Percentiles rank a stretch among this genome's conserved stretches.
phyloP scores from a whole-genome alignment of 257 asterid species.

The Solanum clarkiae region DNA sequence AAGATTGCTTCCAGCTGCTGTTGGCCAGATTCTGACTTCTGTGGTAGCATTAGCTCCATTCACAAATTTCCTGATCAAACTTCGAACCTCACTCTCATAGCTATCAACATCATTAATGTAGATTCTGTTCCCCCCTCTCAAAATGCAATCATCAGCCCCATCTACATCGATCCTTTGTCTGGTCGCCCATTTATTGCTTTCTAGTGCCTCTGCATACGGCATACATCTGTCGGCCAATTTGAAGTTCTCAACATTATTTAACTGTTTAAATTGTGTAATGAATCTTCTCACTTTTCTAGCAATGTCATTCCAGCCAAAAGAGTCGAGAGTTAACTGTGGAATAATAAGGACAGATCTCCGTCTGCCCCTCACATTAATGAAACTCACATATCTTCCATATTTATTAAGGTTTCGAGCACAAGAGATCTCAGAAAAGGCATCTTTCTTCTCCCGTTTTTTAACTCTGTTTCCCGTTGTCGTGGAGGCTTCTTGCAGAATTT shows the following conservation, averaged over 20 bases:
- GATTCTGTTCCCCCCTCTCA: neutral
- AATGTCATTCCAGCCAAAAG: neutral
- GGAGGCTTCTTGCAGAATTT: neutral
- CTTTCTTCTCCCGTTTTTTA: neutral
- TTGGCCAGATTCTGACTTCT: neutral
- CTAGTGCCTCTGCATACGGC: neutral
- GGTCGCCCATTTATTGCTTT: neutral
- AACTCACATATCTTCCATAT: neutral
- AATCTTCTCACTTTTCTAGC: neutral
- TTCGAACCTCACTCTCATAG: neutral
- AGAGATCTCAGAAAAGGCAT: neutral
- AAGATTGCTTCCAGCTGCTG: neutral
- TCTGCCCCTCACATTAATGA: neutral
- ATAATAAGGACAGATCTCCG: neutral
- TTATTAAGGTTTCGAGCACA: neutral
- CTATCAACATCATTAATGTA: neutral
- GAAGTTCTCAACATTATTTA: neutral
- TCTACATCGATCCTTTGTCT: neutral
- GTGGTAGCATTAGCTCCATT: neutral
- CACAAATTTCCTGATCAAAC: neutral
- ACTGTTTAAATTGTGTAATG: neutral
- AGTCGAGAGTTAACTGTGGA: neutral
- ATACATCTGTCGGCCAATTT: neutral
- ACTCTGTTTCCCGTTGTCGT: neutral
- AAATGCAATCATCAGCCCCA: neutral